A percentile compares a stretch with the other conserved stretches of the same genome.
Conservation (phyloP, 192 early-diverging fungal species). For the Backusella tuberculispora region DNA sequence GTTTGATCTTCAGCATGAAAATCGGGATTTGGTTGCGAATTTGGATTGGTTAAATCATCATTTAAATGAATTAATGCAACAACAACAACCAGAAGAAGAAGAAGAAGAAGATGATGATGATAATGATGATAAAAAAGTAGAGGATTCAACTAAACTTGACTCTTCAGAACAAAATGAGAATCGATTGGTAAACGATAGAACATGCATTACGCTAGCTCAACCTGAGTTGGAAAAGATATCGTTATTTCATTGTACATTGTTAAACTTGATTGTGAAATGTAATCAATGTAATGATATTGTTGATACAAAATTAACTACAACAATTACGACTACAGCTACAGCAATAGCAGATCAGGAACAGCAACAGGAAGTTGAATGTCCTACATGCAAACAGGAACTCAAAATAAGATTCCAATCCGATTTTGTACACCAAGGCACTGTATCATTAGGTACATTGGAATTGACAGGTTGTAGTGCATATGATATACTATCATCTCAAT, state of each 20-base stretch:
- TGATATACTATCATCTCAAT: conserved; percentile 76
- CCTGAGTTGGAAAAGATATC: conserved; percentile 64
- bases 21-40: conserved; percentile 8
- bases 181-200: conserved; percentile 44
- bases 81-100: not conserved
- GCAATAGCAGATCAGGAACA: not conserved
- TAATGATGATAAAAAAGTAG: not conserved
- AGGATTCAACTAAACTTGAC: not conserved
- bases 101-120: not conserved
- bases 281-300: conserved; percentile 70
- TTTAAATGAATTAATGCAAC: not conserved
- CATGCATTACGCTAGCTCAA: conserved; percentile 69
- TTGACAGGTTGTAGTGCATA: conserved; percentile 66
- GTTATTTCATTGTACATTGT: conserved; percentile 63
- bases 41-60: conserved; percentile 22
- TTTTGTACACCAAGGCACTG: conserved; percentile 56
- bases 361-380: conserved; percentile 14
- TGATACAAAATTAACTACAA: conserved; percentile 35
- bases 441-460: conserved; percentile 73
- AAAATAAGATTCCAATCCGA: conserved; percentile 25
- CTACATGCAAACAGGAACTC: conserved; percentile 31
- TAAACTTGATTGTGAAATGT: conserved; percentile 72
- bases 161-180: not conserved
- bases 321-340: no score
- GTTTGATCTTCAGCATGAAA: conserved; percentile 12